Conservation (phyloP, 768 basidiomycete species). For the Panaeolus cyanescens region DNA sequence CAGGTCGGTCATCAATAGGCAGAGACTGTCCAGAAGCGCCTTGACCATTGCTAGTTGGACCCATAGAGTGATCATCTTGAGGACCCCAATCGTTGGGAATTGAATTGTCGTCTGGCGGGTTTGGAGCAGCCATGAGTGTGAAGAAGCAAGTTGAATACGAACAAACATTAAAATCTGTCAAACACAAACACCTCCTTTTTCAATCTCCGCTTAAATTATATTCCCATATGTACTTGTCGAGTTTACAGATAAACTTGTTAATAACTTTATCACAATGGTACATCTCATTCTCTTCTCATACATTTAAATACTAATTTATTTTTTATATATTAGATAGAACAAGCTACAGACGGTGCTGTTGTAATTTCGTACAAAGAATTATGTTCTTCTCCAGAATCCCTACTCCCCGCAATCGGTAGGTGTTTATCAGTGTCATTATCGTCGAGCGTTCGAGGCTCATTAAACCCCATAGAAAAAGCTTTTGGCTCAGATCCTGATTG, state of each 20-base stretch:
- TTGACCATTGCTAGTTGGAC: constrained; percentile 42
- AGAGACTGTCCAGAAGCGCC: constrained; percentile 46
- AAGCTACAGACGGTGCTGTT: constrained; percentile 29
- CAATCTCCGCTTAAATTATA: constrained; percentile 17
- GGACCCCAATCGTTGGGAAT: constrained; percentile 50
- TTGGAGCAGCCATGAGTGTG: constrained; percentile 32
- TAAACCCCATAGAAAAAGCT: constrained; percentile 56
- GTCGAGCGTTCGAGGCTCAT: neutral
- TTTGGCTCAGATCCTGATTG: constrained; percentile 80
- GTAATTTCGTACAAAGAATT: constrained; percentile 29
- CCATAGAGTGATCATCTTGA: constrained; percentile 49
- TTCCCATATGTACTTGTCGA: neutral
- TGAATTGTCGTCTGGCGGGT: constrained; percentile 30
- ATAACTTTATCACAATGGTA: constrained; percentile 10
- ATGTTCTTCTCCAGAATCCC: constrained; percentile 22
- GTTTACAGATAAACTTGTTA: no score
- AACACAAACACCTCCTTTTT: constrained; percentile 20
- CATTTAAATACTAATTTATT: neutral
- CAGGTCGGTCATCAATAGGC: constrained; percentile 46
- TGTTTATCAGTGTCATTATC: constrained; percentile 4
- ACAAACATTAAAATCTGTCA: constrained; percentile 17
- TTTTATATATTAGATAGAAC: constrained; percentile 10
- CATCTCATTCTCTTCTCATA: neutral
- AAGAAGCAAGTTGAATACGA: constrained; percentile 11
- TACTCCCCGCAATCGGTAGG: constrained; percentile 59